Conservation (phyloP, 2,329 filamentous ascomycete species). For the Cadophora gregata region DNA sequence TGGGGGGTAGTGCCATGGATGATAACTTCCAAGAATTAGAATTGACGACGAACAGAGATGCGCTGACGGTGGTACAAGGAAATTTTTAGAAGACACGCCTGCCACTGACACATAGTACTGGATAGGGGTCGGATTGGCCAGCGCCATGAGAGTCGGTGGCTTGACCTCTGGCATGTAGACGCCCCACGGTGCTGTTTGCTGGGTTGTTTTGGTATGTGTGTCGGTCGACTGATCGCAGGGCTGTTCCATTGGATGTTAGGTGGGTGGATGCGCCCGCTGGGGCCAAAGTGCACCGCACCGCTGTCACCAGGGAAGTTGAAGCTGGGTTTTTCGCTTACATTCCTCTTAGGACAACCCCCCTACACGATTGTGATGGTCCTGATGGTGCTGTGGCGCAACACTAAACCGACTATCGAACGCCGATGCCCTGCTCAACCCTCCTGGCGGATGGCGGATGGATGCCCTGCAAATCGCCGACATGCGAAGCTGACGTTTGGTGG, state of each 20-base stretch:
- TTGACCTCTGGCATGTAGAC: slow-evolving; percentile 5
- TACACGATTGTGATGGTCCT: slow-evolving; percentile 15
- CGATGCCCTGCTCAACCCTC: slow-evolving; percentile 23
- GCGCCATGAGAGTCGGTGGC: slow-evolving; percentile 4
- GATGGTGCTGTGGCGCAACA: slow-evolving; percentile 30
- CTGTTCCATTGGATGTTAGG: slow-evolving; percentile 1
- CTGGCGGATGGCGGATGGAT: slow-evolving; percentile 8
- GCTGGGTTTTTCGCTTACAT: slow-evolving; percentile 28
- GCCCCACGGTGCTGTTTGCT: slow-evolving; percentile 2
- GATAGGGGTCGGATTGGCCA: slow-evolving; percentile 13
- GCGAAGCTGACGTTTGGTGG: slow-evolving; percentile 28
- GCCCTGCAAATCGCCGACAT: slow-evolving; percentile 19
- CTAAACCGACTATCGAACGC: slow-evolving; percentile 37
- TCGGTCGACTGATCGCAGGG: not conserved
- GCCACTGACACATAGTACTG: slow-evolving; percentile 11
- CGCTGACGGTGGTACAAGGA: slow-evolving; percentile 15
- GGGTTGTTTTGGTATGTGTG: slow-evolving; percentile 1
- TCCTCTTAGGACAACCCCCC: slow-evolving; percentile 18
- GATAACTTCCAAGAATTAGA: slow-evolving; percentile 4
- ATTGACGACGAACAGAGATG: slow-evolving; percentile 3
- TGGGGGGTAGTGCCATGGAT: not conserved
- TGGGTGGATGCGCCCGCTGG: slow-evolving; percentile 4
- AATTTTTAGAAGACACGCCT: not conserved
- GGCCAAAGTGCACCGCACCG: slow-evolving; percentile 20
- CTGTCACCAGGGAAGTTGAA: slow-evolving; percentile 19